phyloP scores from a whole-genome alignment of 805 yeast genomes.

The Ogataea pini region DNA sequence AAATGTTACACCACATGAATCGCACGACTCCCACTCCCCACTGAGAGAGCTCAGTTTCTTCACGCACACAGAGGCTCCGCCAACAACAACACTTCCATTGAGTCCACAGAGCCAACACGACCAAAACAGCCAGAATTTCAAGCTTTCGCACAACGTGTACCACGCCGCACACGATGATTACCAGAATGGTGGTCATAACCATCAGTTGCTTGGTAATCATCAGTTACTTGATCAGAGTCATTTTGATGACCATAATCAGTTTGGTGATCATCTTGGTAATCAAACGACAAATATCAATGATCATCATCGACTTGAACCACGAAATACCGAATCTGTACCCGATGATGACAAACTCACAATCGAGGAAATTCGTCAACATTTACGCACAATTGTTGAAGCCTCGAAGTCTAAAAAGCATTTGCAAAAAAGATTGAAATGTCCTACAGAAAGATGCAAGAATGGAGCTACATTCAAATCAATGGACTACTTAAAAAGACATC shows the following conservation, averaged over 20 bases:
- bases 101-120: background rate
- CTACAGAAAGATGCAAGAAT: slow-evolving; percentile 9
- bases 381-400: background rate
- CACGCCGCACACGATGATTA: background rate
- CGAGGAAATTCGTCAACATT: slow-evolving; percentile 5
- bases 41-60: background rate
- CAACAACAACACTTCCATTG: background rate
- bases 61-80: background rate
- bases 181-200: background rate
- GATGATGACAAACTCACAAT: slow-evolving; percentile 5
- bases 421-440: slow-evolving; percentile 8
- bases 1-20: background rate
- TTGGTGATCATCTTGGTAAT: background rate
- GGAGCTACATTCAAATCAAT: slow-evolving; percentile 7
- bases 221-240: background rate
- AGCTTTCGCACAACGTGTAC: background rate
- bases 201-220: background rate
- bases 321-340: background rate
- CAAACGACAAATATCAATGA: background rate
- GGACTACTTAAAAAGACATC: slow-evolving; percentile 13
- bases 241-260: background rate
- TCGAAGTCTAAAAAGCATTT: slow-evolving; percentile 2
- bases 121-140: background rate
- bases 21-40: background rate
- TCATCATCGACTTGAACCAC: background rate